phyloP scores from a whole-genome alignment of 768 basidiomycete genomes.

The Gymnopilus junonius region DNA sequence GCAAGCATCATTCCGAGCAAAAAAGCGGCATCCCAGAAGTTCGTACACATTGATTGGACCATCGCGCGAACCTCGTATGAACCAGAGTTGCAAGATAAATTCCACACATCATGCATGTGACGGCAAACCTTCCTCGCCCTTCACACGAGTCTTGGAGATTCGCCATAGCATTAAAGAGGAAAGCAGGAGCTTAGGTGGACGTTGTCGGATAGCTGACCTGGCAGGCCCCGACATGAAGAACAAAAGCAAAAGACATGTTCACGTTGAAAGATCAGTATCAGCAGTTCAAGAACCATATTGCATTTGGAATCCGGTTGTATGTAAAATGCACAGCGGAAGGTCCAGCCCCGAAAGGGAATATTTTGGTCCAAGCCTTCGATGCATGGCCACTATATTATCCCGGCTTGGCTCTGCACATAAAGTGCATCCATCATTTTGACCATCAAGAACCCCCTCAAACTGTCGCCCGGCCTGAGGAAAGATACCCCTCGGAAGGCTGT shows the following conservation, averaged over 20 bases:
- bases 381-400: constrained; percentile 5
- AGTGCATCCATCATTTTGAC: constrained; percentile 2
- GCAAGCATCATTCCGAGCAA: background rate
- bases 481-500: background rate
- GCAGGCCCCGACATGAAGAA: constrained; percentile 2
- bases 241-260: constrained; percentile 10
- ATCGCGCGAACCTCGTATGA: background rate
- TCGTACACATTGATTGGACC: background rate
- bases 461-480: background rate
- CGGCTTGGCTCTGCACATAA: constrained; percentile 5
- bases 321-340: constrained; percentile 5
- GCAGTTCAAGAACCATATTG: background rate
- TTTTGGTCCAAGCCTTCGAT: constrained; percentile 15
- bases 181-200: background rate
- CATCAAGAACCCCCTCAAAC: background rate
- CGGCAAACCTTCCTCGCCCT: constrained; percentile 2
- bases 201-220: background rate
- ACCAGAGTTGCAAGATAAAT: background rate
- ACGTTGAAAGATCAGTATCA: constrained; percentile 13
- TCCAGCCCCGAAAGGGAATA: constrained; percentile 7
- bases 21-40: background rate
- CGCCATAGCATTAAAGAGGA: background rate
- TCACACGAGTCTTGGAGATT: constrained; percentile 1
- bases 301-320: background rate
- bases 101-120: constrained; percentile 2